Evolutionary conservation across 2,329 filamentous ascomycete species (phyloP), one percentile per base, ranked within the genome.

Genomic region (Mycocentrospora acerina): DNA sequence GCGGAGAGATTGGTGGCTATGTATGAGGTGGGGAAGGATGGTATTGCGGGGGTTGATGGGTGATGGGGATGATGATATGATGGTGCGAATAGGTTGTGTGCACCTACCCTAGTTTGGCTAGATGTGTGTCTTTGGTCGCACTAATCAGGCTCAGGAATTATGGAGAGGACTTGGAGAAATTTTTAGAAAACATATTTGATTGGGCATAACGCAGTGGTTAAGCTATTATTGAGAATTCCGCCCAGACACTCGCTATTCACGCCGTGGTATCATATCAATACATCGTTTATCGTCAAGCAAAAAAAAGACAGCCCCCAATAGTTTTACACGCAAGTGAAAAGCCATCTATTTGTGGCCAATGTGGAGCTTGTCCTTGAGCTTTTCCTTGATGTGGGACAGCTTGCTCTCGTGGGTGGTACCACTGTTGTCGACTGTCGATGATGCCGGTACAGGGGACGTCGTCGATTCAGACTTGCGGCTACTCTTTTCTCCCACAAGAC

Each of bases 301-400:
- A 28, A 32, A 27, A 13, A 8, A 11, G 14, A 22, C 34, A 26
- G 18, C 29, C 8, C n/a, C 13, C 14, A 10, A 19, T 16, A 18
- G 11, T 17, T 18, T 16, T 9, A 7, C 6, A 11, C 6, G n/a
- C 13, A 10, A 16, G 7, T 9, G 9, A 17, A 7, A 25, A 17
- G 10, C 7, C 9, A 19, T 34, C 32, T 59, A 60, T 44, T 64
- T 66, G 46, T 53, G 47, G 15, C 64, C 62, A 42, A 70, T 70
- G 66, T 85, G 82, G 42, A 86, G 67, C 72, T 86, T 86, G 39
- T 78, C 76, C 77, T 86, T 87, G 66, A 87, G 78, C 70, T 83
- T 84, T 40, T 82, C 74, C 44, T 75, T 75, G 27, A 85, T 58
- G 46, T 44, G 40, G 24, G 77, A 77, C 30, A 70, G 71, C 67